Percentiles rank a stretch among this genome's conserved stretches.
Conservation (phyloP, 495 filamentous ascomycete species). For the Hypoxylon subgilvum region DNA sequence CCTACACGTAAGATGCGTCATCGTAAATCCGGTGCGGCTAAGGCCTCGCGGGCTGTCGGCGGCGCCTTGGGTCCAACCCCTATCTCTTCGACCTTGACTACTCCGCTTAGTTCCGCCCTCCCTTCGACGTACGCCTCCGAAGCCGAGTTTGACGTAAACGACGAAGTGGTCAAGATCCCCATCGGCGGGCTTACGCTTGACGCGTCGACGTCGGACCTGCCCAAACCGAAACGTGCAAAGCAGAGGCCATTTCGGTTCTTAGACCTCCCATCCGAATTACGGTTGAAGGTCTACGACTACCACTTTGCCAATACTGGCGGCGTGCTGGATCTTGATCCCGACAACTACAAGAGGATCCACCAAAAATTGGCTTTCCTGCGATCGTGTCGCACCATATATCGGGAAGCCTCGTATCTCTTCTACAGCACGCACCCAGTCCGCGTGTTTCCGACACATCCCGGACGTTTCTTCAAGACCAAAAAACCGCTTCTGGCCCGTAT, state of each 20-base stretch:
- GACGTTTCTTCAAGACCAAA: conserved; percentile 68
- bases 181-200: conserved; percentile 45
- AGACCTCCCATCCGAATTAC: conserved; percentile 77
- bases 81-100: conserved; percentile 41
- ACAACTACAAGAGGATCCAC: conserved; percentile 64
- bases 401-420: conserved; percentile 75
- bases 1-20: conserved; percentile 41
- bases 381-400: conserved; percentile 66
- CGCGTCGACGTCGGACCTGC: conserved; percentile 18
- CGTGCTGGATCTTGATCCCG: conserved; percentile 73
- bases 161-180: conserved; percentile 38
- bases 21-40: conserved; percentile 37
- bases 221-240: conserved; percentile 32
- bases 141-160: conserved; percentile 45
- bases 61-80: conserved; percentile 39
- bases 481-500: conserved; percentile 69
- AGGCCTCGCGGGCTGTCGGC: conserved; percentile 41
- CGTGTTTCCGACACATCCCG: conserved; percentile 74
- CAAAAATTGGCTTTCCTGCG: conserved; percentile 66
- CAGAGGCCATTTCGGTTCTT: conserved; percentile 71
- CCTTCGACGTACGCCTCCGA: conserved; percentile 54
- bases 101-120: conserved; percentile 47
- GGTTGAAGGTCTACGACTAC: conserved; percentile 70
- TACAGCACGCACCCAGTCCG: conserved; percentile 79
- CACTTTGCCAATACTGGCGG: conserved; percentile 59